phyloP scores from a whole-genome alignment of 2,329 filamentous ascomycete species.

The Xylaria multiplex region DNA sequence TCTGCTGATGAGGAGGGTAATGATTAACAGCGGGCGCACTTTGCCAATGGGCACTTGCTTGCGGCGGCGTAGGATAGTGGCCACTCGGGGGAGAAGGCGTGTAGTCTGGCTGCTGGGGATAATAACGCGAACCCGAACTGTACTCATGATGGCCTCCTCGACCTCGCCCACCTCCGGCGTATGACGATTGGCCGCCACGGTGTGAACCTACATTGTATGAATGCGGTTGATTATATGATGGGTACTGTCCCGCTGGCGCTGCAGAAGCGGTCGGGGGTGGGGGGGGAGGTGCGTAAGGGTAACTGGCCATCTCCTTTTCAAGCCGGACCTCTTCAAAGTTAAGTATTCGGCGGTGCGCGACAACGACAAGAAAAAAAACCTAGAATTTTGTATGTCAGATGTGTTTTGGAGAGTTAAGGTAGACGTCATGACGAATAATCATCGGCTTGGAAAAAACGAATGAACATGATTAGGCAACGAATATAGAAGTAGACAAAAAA shows the following conservation, averaged over 20 bases:
- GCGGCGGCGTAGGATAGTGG: conserved; percentile 43
- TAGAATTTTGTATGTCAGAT: conserved; percentile 23
- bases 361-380: conserved; percentile 16
- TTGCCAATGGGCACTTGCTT: conserved; percentile 50
- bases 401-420: neutral
- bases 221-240: conserved; percentile 51
- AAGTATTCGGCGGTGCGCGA: conserved; percentile 13
- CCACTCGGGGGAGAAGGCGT: conserved; percentile 39
- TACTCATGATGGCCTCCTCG: conserved; percentile 45
- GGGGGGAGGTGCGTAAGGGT: conserved; percentile 48
- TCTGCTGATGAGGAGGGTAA: conserved; percentile 38
- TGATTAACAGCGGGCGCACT: conserved; percentile 45
- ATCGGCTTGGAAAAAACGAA: no score
- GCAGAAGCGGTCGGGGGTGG: conserved; percentile 47
- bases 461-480: neutral
- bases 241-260: conserved; percentile 44
- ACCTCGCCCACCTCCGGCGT: conserved; percentile 40
- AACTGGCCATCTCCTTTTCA: conserved; percentile 44
- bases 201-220: conserved; percentile 55
- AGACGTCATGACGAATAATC: neutral
- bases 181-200: conserved; percentile 43
- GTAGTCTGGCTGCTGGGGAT: conserved; percentile 45
- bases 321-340: conserved; percentile 11
- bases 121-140: conserved; percentile 45
- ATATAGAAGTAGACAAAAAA: neutral